Evolutionary conservation across 441 rosid genomes (phyloP).

Genomic region (Euphorbia schlechtendalii): DNA sequence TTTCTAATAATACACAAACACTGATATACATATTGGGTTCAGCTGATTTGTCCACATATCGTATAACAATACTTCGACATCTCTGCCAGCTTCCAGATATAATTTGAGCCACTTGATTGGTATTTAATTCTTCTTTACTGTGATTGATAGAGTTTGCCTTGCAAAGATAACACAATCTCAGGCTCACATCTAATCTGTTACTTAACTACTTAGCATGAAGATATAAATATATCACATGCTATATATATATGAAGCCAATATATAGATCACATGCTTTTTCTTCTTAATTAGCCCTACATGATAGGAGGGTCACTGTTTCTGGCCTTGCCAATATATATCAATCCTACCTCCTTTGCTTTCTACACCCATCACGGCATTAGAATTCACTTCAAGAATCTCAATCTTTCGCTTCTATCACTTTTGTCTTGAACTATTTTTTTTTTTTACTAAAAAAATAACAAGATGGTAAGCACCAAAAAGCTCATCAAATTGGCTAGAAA

Average conservation of each 20-base stretch:
- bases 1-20: too few species aligned
- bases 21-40: too few species aligned
- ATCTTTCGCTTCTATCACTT: background rate
- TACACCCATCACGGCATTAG: background rate
- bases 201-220: background rate
- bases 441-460: background rate
- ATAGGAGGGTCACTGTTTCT: too few species aligned
- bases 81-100: background rate
- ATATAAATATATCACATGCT: background rate
- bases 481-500: background rate
- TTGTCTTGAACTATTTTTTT: background rate
- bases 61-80: background rate
- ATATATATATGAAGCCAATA: background rate
- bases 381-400: background rate
- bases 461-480: constrained; percentile 3
- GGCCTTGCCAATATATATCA: background rate
- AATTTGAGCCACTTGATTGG: background rate
- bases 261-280: background rate
- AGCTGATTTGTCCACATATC: too few species aligned
- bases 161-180: background rate
- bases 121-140: background rate
- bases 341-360: too few species aligned
- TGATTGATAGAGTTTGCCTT: background rate
- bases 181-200: background rate
- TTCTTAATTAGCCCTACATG: background rate